Evolutionary conservation across 108 stramenopile species (phyloP).

Genomic region (Epithemia pelagica): DNA sequence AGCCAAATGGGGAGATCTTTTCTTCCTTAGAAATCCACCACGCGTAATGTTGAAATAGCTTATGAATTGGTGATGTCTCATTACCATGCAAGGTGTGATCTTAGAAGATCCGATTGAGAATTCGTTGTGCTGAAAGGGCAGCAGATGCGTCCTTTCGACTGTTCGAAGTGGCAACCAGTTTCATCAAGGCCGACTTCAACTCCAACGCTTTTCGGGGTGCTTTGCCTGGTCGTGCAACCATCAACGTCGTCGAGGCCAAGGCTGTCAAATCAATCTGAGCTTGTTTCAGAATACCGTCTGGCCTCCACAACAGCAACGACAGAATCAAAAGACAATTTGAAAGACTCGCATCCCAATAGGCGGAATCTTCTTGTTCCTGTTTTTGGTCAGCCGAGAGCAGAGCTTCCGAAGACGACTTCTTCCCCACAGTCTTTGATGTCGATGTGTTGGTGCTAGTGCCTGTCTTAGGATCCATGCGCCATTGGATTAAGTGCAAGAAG

Average conservation of each 20-base stretch:
- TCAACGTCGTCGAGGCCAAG: constrained; percentile 28
- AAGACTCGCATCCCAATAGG: constrained; percentile 53
- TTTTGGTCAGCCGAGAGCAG: neutral
- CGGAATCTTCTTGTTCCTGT: constrained; percentile 18
- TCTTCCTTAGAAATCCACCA: too few relatives aligned
- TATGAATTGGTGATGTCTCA: too few relatives aligned
- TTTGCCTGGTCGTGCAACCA: constrained; percentile 49
- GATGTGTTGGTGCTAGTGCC: neutral
- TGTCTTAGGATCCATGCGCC: constrained; percentile 45
- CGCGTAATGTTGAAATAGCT: too few relatives aligned
- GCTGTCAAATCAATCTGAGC: neutral
- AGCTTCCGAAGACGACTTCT: neutral
- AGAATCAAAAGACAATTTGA: constrained; percentile 47
- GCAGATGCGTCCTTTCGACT: constrained; percentile 5
- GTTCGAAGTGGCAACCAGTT: neutral
- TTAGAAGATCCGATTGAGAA: constrained; percentile 11
- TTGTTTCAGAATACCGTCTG: neutral
- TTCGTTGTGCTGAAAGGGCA: constrained; percentile 12
- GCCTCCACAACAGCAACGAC: constrained; percentile 21
- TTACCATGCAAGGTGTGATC: too few relatives aligned
- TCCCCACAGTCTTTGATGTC: neutral
- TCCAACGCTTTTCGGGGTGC: constrained; percentile 47
- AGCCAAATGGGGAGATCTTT: too few relatives aligned
- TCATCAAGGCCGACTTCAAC: constrained; percentile 23
- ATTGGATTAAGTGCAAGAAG: constrained; percentile 32